Percentiles rank a stretch among this genome's conserved stretches.
Evolutionary conservation across 1,284 basidiomycete genomes (phyloP).

Genomic region (Heterobasidion annosum): DNA sequence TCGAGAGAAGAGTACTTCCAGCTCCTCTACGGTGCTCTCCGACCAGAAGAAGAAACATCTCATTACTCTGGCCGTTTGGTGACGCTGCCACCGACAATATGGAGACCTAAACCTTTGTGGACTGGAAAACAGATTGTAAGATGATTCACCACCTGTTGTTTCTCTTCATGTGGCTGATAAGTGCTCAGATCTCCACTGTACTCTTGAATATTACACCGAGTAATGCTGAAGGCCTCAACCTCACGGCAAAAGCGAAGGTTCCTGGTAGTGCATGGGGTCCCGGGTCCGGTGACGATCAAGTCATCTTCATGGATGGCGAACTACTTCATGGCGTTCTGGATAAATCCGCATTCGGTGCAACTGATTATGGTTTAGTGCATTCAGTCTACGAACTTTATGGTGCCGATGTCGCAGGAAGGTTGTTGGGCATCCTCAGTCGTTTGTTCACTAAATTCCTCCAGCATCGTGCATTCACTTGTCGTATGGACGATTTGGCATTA

Average conservation of each 20-base stretch:
- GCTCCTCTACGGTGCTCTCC: slow-evolving; percentile 89
- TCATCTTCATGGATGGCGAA: slow-evolving; percentile 91
- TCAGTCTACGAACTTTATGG: slow-evolving; percentile 99
- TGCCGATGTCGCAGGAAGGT: slow-evolving; percentile 79
- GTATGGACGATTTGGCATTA: slow-evolving; percentile 96
- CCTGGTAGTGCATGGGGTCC: slow-evolving; percentile 79
- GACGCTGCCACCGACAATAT: slow-evolving; percentile 87
- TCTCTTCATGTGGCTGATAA: not conserved
- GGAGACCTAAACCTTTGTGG: slow-evolving; percentile 89
- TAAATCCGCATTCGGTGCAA: slow-evolving; percentile 96
- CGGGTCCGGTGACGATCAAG: slow-evolving; percentile 76
- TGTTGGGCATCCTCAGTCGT: slow-evolving; percentile 89
- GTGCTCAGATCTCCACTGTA: slow-evolving; percentile 81
- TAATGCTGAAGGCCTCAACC: slow-evolving; percentile 77
- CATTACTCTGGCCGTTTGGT: slow-evolving; percentile 60
- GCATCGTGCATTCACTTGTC: slow-evolving; percentile 95
- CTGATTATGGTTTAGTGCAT: slow-evolving; percentile 94
- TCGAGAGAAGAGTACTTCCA: slow-evolving; percentile 95
- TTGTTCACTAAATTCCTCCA: slow-evolving; percentile 97
- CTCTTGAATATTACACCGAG: slow-evolving; percentile 86
- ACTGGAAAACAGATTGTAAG: slow-evolving; percentile 95
- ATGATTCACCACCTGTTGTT: slow-evolving; percentile 18
- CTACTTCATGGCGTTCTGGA: slow-evolving; percentile 90
- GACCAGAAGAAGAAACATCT: slow-evolving; percentile 74
- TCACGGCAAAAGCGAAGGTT: slow-evolving; percentile 84